Base-by-base conservation (phyloP, 495 filamentous ascomycete genomes). In the Choiromyces venosus region DNA sequence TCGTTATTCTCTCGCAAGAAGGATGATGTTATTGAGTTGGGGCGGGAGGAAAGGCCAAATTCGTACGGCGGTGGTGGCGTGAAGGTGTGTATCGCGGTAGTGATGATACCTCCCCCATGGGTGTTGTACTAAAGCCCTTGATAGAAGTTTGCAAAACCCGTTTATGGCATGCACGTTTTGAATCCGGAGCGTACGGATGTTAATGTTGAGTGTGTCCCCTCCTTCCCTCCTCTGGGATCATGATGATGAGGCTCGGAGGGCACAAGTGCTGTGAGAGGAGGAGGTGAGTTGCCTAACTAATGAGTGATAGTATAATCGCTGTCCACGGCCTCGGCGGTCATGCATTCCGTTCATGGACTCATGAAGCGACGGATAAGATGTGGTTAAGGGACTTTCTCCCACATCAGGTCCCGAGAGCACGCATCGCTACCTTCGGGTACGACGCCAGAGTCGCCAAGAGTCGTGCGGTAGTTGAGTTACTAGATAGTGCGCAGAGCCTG, bases 401-500 rank as follows among this genome's bases (percentile, higher is more conserved):
- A 2, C 71, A 72, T 14, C 71, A 80, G 66, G 39, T 82, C 12
- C 75, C 80, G 14, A 73, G 69, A 36, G 76, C 81, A 21, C 76
- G 81, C 14, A 76, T 83, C 65, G 75, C 79, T 73, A 80, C 81
- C n/a, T 82, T 81, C 64, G 82, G 81, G 16, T 82, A 84, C 35
- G 71, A 82, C 33, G 37, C 44, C 21, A 73, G 44, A 61, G 68
- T 74, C 8, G 42, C 37, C 68, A 37, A 64, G 61, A 61, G 52
- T 18, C 52, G 52, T 61, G 52, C 25, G 52, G 52, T 61, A 6
- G 52, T 61, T 4, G 52, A 61, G 52, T 33, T n/a, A 6, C 25
- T 61, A 29, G 52, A 61, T 16, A 61, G 52, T 25, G 52, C 52
- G 25, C 52, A 61, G 52, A 61, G 52, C 52, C 33, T 61, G 52